These are phyloP conservation scores for Sphaerobolus stellatus DNA, from an alignment of 1,284 basidiomycete genomes.

Conservation along the genomic window DNA sequence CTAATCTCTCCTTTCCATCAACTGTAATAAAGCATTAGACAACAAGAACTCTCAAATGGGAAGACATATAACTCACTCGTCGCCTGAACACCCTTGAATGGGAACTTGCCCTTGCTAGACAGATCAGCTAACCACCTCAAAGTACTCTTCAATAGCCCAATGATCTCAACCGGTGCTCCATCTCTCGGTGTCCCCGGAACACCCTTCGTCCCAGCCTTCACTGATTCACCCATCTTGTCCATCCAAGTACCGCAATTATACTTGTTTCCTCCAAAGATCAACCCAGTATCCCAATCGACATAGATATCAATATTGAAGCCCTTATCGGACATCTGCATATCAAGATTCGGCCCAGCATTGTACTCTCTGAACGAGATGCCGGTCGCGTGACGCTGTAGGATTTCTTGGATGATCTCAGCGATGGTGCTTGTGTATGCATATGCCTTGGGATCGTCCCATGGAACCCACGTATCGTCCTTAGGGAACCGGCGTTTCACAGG, in stretches of 20 bases:
- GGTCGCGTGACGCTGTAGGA: conserved; percentile 88
- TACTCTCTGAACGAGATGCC: conserved; percentile 96
- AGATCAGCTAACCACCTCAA: conserved; percentile 84
- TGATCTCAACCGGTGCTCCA: conserved; percentile 95
- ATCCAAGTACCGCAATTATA: conserved; percentile 92
- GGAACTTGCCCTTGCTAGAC: conserved; percentile 69
- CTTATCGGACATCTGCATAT: conserved; percentile 90
- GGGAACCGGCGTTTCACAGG: conserved; percentile 90
- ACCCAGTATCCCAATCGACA: conserved; percentile 93
- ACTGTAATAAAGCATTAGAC: conserved; percentile 58
- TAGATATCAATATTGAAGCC: conserved; percentile 94
- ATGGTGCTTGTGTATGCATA: conserved; percentile 80
- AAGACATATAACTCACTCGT: conserved; percentile 55
- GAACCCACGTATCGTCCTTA: conserved; percentile 88
- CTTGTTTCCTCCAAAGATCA: conserved; percentile 86
- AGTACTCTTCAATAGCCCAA: conserved; percentile 89
- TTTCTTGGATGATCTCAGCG: conserved; percentile 94
- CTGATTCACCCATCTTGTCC: conserved; percentile 96
- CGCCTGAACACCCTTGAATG: conserved; percentile 86
- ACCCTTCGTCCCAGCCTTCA: conserved; percentile 91
- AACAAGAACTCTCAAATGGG: too few relatives aligned
- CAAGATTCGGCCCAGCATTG: conserved; percentile 93
- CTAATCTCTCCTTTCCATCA: conserved; percentile 64
- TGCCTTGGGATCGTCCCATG: conserved; percentile 85
- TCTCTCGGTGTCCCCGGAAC: conserved; percentile 93